phyloP scores from a whole-genome alignment of 1,284 basidiomycete genomes.

The Abortiporus biennis region DNA sequence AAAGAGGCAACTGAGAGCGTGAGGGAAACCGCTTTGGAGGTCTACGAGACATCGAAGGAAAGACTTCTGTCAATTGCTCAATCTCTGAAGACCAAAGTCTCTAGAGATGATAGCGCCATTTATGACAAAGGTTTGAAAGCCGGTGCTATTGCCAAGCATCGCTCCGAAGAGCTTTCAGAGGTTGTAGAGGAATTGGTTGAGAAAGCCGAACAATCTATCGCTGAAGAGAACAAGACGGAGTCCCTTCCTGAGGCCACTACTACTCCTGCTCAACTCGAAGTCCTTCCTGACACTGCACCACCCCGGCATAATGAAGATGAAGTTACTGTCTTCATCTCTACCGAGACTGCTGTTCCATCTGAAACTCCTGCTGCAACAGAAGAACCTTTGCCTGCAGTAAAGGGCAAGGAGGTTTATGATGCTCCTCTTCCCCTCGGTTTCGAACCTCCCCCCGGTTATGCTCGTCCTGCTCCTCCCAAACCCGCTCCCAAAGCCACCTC shows the following conservation, averaged over 20 bases:
- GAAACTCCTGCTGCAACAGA: conserved; percentile 13
- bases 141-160: conserved; percentile 39
- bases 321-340: background rate
- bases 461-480: conserved; percentile 47
- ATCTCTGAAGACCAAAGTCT: conserved; percentile 44
- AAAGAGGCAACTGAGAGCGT: conserved; percentile 30
- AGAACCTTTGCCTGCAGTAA: conserved; percentile 24
- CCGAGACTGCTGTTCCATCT: too few relatives aligned
- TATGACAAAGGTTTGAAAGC: conserved; percentile 35
- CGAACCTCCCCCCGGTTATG: conserved; percentile 86
- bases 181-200: conserved; percentile 61
- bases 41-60: conserved; percentile 36
- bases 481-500: conserved; percentile 19
- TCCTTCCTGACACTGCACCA: conserved; percentile 22
- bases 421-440: conserved; percentile 83
- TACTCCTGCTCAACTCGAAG: conserved; percentile 25
- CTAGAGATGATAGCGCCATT: conserved; percentile 33
- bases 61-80: conserved; percentile 41
- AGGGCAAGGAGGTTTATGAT: conserved; percentile 52
- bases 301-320: too few relatives aligned
- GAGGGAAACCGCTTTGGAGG: conserved; percentile 30
- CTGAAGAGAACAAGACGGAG: conserved; percentile 36
- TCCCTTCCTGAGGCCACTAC: conserved; percentile 26
- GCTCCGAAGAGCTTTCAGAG: conserved; percentile 47
- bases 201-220: conserved; percentile 66